Evolutionary conservation across 1,284 basidiomycete genomes (phyloP), one percentile per base, ranked within the genome.

Genomic region (Golubevia pallescens): DNA sequence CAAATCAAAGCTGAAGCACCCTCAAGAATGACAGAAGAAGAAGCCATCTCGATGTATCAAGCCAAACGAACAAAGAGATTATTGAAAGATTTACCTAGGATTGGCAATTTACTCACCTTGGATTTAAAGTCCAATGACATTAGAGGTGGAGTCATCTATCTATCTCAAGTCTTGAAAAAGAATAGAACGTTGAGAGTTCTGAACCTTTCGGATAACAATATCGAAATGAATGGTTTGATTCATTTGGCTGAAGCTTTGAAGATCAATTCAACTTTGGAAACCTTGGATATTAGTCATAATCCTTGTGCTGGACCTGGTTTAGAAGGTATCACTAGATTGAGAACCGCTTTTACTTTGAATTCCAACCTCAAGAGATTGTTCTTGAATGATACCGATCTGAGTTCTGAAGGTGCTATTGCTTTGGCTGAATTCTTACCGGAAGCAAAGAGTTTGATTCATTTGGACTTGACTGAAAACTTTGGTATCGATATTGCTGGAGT

Each of bases 371-470:
- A 96, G 85, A 91, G 95, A 0, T 88, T 99, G 42, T 98, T 97
- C 88, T 89, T 99, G 24, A 91, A 93, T 14, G 91, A 92, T 3
- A 97, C 95, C 0, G 88, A 89, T 3, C 89, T 99, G 75, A 90
- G 90, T 0, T 93, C 93, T 0, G 88, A 92, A 1, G 95, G 93
- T 2, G 95, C 96, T 0, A 97, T 99, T 66, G 93, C 94, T 0
- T 89, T 99, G 1, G 96, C 96, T 2, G 95, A 98, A 86, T 98
- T 97, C 87, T 89, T 98, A 2, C 95, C 95, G 0, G 95, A 98
- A 83, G 92, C 93, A 0, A 89, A 89, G 24, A 92, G 92, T 0
- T 88, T 98, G 3, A 88, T 98, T 0, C 95, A 98, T 85, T 90
- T 98, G 58, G 87, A 87, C 64, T 68, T 87, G 20, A 85, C 87